Base-by-base conservation (phyloP, 1,139 yeast species). In the Saccharomyces hybrid region DNA sequence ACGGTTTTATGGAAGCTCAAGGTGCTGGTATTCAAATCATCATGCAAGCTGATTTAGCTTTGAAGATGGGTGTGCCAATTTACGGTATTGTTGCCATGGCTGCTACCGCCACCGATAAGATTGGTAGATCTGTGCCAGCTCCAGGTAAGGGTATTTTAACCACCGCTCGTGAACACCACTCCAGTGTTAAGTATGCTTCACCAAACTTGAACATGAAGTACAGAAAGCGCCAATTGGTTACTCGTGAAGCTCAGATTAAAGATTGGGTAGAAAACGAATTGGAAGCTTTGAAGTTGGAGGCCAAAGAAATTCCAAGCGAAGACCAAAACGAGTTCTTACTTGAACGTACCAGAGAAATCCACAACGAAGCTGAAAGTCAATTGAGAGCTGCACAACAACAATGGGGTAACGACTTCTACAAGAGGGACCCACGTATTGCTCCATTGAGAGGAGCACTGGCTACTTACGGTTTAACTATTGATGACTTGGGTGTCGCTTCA, bases 61-160 rank as follows among this genome's bases (percentile, higher is more conserved):
- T 93, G 64, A 83, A 85, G 71, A 93, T 93, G 99, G 99, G 99
- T 78, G 97, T 93, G 66, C 99, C 99, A 73, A 89, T 93, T 67
- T 89, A 95, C 67, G 99, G 96, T 75, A 84, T 93, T 63, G 80
- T 91, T 67, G 99, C 96, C 55, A 76, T 91, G 82, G 81, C 96
- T 59, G 91, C 96, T 52, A 95, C 98, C 68, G 99, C 99, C 55
- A 83, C 96, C 59, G 99, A 93, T 74, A 93, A 91, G 84, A 93
- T 91, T 73, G 97, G 98, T 70, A 87, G 97, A 77, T 91, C 98
- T 53, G 95, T 93, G 64, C 99, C 99, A 64, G 99, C 99, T 71
- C 99, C 99, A 75, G 99, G 99, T 73, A 90, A 91, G 78, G 99
- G 99, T 85, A 86, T 93, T 65, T 82, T 93, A 78, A 93, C 99